Evolutionary conservation across 2,329 filamentous ascomycete species (phyloP).

Genomic region (Xylariomycetidae sp.): DNA sequence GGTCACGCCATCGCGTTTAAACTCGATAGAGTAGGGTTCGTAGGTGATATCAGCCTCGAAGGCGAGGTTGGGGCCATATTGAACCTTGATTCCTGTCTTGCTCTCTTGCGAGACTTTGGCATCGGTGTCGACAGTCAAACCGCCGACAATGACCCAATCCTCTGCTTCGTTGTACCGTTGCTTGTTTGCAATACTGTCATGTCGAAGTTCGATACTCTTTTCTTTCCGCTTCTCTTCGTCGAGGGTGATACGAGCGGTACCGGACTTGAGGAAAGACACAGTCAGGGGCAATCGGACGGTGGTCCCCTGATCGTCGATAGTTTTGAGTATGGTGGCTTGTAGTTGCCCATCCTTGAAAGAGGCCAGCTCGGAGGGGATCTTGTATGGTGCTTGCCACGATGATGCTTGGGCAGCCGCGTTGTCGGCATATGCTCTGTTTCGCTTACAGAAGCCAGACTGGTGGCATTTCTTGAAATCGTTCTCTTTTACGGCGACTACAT

Average conservation of each 20-base stretch:
- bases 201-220: conserved; percentile 81
- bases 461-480: conserved; percentile 96
- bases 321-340: conserved; percentile 77
- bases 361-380: conserved; percentile 65
- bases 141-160: conserved; percentile 81
- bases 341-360: conserved; percentile 76
- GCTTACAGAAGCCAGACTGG: conserved; percentile 95
- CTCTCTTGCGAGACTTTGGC: conserved; percentile 65
- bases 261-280: conserved; percentile 84
- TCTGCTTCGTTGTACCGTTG: conserved; percentile 92
- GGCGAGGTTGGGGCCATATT: conserved; percentile 70
- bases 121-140: conserved; percentile 65
- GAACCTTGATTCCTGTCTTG: conserved; percentile 65
- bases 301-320: conserved; percentile 58
- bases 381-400: conserved; percentile 77
- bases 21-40: conserved; percentile 78
- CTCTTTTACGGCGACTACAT: conserved; percentile 78
- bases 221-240: conserved; percentile 90
- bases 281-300: conserved; percentile 77
- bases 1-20: conserved; percentile 74
- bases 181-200: conserved; percentile 79
- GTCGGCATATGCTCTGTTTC: conserved; percentile 88
- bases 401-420: conserved; percentile 59
- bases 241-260: conserved; percentile 78
- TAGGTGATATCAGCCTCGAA: conserved; percentile 83